Evolutionary conservation across 2,329 filamentous ascomycete species (phyloP), one percentile per base, ranked within the genome.

Genomic region (Sarocladium kiliense): DNA sequence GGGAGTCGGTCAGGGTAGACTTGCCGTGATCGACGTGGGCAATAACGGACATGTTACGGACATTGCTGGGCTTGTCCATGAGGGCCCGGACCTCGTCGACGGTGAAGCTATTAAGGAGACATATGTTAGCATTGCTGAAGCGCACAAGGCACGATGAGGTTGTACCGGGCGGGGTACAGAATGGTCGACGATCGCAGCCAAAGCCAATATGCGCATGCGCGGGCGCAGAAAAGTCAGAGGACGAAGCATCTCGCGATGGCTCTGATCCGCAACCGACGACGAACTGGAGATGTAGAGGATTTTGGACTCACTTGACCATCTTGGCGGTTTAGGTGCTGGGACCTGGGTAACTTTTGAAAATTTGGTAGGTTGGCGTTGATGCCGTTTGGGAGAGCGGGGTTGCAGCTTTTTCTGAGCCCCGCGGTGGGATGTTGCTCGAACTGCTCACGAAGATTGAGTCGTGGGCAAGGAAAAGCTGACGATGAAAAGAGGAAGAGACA

Each of bases 11-110:
- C 71, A 99, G 86, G 74, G 94, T 99, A 69, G 94, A 99, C 81
- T 99, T 99, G 83, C 94, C 94, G 86, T 99, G 94, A 80, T 99
- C 94, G 87, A 99, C 92, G 83, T 99, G 94, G 77, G 94, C 94
- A 91, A 97, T 97, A 77, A 99, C 94, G 81, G 91, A 97, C 93
- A 97, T 97, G 87, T 97, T 97, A 78, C 83, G 81, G 74, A 87
- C 83, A 76, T 87, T 87, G 73, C 74, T 80, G 66, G 88, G 86
- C 79, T 87, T 86, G 85, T 91, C 87, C 88, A 89, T 89, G 74
- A 89, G 69, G 69, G 60, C 66, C 76, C 87, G 86, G 76, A 91
- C 89, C 85, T 91, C 92, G 76, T 97, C 93, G 80, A 97, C 87
- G 73, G 94, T 97, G 87, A 97, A 97, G 87, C 92, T 97, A 73